phyloP scores from a whole-genome alignment of 2,329 filamentous ascomycete species.

The Fusarium pilosicola region DNA sequence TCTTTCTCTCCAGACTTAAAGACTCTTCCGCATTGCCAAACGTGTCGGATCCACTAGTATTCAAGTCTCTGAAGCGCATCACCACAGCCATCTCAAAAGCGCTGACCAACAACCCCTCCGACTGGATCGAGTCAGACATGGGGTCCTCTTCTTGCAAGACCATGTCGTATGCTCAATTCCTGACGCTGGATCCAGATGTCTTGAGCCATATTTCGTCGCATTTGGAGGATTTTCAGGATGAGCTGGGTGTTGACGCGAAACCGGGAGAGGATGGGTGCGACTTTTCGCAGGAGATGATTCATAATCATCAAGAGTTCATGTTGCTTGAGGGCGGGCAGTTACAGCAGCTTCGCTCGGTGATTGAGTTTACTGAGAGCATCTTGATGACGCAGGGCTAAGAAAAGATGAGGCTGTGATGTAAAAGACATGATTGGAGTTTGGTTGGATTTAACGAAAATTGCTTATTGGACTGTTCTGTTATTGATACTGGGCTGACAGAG shows the following conservation, averaged over 20 bases:
- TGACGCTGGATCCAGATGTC: slow-evolving; percentile 29
- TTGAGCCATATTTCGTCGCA: slow-evolving; percentile 22
- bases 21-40: neutral
- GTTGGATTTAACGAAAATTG: neutral
- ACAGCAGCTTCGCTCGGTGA: slow-evolving; percentile 4
- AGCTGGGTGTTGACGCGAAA: slow-evolving; percentile 12
- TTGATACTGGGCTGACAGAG: accelerated
- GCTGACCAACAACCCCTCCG: slow-evolving; percentile 38
- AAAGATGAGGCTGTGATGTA: accelerated
- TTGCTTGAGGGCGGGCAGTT: slow-evolving; percentile 21
- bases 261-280: neutral
- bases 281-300: slow-evolving; percentile 13
- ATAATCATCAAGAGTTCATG: slow-evolving; percentile 29
- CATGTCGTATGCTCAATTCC: slow-evolving; percentile 32
- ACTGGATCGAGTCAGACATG: slow-evolving; percentile 39
- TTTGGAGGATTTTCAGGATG: slow-evolving; percentile 18
- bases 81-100: slow-evolving; percentile 25
- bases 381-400: neutral
- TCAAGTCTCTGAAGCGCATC: slow-evolving; percentile 6
- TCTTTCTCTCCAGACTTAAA: slow-evolving; percentile 11
- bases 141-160: neutral
- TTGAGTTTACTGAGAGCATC: slow-evolving; percentile 28
- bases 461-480: neutral
- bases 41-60: neutral
- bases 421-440: neutral